These are phyloP conservation scores for Cystobasidium pallidum DNA, from an alignment of 1,284 basidiomycete species.

Conservation along the genomic window DNA sequence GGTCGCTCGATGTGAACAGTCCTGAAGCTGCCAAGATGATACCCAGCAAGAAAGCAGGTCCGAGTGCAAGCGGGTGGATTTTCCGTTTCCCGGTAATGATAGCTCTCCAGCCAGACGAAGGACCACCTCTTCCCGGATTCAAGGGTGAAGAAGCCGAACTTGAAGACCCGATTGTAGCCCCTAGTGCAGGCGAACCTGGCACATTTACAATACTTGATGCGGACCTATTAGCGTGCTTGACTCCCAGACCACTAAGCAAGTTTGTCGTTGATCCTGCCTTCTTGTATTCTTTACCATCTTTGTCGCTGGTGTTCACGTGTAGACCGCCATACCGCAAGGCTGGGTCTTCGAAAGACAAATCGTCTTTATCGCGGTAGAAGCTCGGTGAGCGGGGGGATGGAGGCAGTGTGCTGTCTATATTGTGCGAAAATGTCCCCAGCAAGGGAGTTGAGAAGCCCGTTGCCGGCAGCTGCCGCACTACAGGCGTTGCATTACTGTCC, in stretches of 20 bases:
- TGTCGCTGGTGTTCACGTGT: constrained; percentile 17
- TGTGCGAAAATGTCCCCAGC: constrained; percentile 23
- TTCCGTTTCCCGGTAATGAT: constrained; percentile 20
- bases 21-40: constrained; percentile 47
- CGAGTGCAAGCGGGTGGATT: constrained; percentile 38
- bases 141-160: constrained; percentile 14
- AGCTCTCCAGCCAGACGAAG: constrained; percentile 27
- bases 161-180: not conserved
- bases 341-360: constrained; percentile 29
- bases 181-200: constrained; percentile 10
- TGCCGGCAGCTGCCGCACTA: constrained; percentile 6
- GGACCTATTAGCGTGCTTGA: constrained; percentile 22
- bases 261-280: constrained; percentile 13
- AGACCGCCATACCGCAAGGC: constrained; percentile 27
- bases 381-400: constrained; percentile 23
- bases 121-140: not conserved
- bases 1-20: constrained; percentile 22
- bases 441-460: constrained; percentile 30
- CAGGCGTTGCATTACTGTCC: constrained; percentile 1
- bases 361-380: constrained; percentile 37
- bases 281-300: constrained; percentile 6
- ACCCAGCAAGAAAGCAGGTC: constrained; percentile 49
- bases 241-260: constrained; percentile 21
- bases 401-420: constrained; percentile 16
- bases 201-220: constrained; percentile 25